These are phyloP conservation scores for Babesia ovata DNA, from an alignment of 169 alveolate genomes.

Conservation along the genomic window DNA sequence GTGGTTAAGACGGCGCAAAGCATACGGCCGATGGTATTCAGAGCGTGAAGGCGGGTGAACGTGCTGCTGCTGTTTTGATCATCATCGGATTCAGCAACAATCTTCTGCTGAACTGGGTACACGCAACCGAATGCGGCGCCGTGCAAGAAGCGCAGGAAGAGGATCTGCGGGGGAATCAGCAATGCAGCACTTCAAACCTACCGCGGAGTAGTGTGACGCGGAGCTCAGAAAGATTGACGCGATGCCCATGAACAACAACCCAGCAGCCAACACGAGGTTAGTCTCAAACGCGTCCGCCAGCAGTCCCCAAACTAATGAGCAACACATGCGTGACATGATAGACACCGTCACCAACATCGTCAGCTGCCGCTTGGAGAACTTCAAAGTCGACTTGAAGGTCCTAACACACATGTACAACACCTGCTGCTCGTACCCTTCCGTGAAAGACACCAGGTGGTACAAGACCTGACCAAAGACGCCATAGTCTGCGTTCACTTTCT, in stretches of 20 bases:
- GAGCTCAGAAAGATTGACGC: conserved; percentile 78
- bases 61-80: neutral
- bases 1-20: conserved; percentile 27
- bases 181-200: conserved; percentile 1
- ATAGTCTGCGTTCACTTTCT: neutral
- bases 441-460: conserved; percentile 16
- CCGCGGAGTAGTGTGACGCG: conserved; percentile 25
- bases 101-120: conserved; percentile 33
- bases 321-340: conserved; percentile 80
- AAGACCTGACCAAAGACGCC: neutral
- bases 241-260: conserved; percentile 84
- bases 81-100: neutral
- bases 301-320: conserved; percentile 89
- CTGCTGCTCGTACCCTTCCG: conserved; percentile 30
- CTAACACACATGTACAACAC: conserved; percentile 66
- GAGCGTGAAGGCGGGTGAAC: conserved; percentile 33
- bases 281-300: conserved; percentile 84
- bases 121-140: conserved; percentile 48
- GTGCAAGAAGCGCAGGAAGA: conserved; percentile 37
- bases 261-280: conserved; percentile 82
- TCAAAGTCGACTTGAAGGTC: conserved; percentile 85
- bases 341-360: conserved; percentile 85
- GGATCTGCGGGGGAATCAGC: conserved; percentile 8
- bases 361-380: conserved; percentile 79
- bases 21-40: conserved; percentile 40